Percentiles rank a stretch among this genome's conserved stretches.
These are phyloP conservation scores for Aegilops longissima DNA, from an alignment of 176 grass and related monocot species.

Conservation along the genomic window DNA sequence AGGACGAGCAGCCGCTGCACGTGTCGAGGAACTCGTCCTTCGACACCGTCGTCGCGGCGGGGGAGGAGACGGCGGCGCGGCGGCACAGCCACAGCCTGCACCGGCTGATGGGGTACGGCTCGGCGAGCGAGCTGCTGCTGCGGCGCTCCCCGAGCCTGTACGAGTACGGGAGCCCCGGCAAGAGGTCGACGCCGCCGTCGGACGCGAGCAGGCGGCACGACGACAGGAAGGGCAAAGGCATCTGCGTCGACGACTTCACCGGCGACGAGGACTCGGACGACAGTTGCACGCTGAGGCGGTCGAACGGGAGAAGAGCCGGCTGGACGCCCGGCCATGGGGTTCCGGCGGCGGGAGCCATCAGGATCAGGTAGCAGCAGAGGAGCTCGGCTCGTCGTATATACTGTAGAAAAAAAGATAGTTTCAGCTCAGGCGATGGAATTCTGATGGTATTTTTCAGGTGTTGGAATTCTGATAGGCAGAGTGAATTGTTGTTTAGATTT, in stretches of 20 bases:
- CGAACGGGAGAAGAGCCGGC: not conserved
- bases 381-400: slow-evolving; percentile 26
- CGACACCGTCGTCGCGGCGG: slow-evolving; percentile 16
- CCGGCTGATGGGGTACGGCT: slow-evolving; percentile 75
- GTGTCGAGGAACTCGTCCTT: slow-evolving; percentile 64
- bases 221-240: slow-evolving; percentile 50
- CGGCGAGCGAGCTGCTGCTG: slow-evolving; percentile 50
- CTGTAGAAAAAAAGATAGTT: slow-evolving; percentile 14
- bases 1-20: slow-evolving; percentile 52
- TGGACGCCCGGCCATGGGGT: not conserved
- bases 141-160: slow-evolving; percentile 40
- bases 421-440: slow-evolving; percentile 26
- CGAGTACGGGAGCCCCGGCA: slow-evolving; percentile 52
- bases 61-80: not conserved
- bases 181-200: slow-evolving; percentile 40
- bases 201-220: slow-evolving; percentile 6
- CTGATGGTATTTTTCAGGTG: not conserved
- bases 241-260: slow-evolving; percentile 23
- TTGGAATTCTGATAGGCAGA: slow-evolving; percentile 5
- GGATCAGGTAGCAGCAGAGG: slow-evolving; percentile 17
- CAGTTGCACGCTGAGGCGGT: not conserved
- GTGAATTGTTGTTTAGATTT: not conserved
- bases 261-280: slow-evolving; percentile 40
- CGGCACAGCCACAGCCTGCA: slow-evolving; percentile 43
- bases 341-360: slow-evolving; percentile 38